Percentiles rank a stretch among this genome's conserved stretches.
Conservation (phyloP, 1,139 yeast genomes). For the Yamadazyma spencermartinsiae region DNA sequence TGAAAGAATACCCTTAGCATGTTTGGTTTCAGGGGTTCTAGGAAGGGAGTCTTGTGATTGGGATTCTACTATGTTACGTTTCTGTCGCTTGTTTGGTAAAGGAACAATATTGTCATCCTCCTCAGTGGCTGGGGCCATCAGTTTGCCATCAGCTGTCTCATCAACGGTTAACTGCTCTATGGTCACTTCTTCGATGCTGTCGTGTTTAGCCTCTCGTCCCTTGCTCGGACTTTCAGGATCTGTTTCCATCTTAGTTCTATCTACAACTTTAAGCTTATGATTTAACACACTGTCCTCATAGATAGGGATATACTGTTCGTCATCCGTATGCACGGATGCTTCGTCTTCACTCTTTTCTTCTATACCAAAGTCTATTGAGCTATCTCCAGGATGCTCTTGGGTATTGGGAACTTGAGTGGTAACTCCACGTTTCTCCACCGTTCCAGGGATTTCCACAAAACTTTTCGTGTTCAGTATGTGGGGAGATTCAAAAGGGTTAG, state of each 20-base stretch:
- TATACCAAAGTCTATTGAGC: constrained; percentile 2
- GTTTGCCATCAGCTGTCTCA: constrained; percentile 4
- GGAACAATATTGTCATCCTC: constrained; percentile 17
- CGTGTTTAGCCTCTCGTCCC: too few relatives aligned
- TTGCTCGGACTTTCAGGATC: constrained; percentile 10
- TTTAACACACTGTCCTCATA: constrained; percentile 18
- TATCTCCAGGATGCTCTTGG: constrained; percentile 13
- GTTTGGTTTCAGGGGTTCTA: background rate
- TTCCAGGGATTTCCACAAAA: constrained; percentile 17
- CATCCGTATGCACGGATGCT: constrained; percentile 19
- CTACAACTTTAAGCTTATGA: constrained; percentile 10
- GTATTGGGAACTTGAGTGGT: constrained; percentile 19
- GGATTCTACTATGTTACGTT: constrained; percentile 7
- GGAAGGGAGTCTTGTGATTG: constrained; percentile 4
- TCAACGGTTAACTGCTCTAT: too few relatives aligned
- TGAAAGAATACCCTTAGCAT: background rate
- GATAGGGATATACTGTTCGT: constrained; percentile 14
- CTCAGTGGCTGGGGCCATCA: constrained; percentile 5
- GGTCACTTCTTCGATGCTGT: too few relatives aligned
- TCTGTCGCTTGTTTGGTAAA: constrained; percentile 8
- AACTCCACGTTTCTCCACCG: constrained; percentile 13
- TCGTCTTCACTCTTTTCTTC: constrained; percentile 3
- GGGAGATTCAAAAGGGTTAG: background rate
- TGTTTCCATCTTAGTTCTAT: background rate
- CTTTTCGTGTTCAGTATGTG: constrained; percentile 3